Percentiles rank a stretch among this genome's conserved stretches.
phyloP scores from a whole-genome alignment of 176 grass and related monocot species.

The Ananas comosus region DNA sequence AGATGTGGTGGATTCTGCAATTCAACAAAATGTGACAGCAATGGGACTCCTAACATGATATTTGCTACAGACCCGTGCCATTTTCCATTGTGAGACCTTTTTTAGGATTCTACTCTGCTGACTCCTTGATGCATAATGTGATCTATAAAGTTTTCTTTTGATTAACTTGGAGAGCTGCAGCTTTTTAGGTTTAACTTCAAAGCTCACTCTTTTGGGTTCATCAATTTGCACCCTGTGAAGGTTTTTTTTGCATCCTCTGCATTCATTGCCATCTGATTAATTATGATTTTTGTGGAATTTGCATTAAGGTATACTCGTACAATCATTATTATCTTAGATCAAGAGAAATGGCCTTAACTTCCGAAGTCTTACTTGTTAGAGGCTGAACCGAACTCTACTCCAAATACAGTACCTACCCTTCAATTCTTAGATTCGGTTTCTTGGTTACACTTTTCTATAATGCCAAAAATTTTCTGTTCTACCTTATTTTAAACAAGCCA shows the following conservation, averaged over 20 bases:
- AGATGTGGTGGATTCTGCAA: no score
- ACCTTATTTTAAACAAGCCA: no score
- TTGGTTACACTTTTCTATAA: no score
- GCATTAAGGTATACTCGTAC: constrained; percentile 18
- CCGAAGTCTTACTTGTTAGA: no score
- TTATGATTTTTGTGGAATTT: neutral
- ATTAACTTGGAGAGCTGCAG: neutral
- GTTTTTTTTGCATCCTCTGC: constrained; percentile 19
- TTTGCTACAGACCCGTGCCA: neutral
- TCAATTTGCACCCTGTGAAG: constrained; percentile 18
- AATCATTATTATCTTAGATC: no score
- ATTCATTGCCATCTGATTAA: constrained; percentile 51
- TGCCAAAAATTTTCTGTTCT: no score
- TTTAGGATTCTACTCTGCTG: neutral
- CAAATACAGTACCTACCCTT: no score
- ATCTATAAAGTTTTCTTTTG: neutral
- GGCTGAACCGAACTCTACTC: no score
- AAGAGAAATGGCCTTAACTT: no score
- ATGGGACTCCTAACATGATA: neutral
- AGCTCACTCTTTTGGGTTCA: neutral
- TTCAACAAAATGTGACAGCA: neutral
- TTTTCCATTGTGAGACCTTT: neutral
- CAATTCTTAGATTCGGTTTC: no score
- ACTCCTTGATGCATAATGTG: neutral
- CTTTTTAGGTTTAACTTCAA: neutral